Evolutionary conservation across 1,139 yeast genomes (phyloP).

Genomic region (Protomyces arabidopsidicola): DNA sequence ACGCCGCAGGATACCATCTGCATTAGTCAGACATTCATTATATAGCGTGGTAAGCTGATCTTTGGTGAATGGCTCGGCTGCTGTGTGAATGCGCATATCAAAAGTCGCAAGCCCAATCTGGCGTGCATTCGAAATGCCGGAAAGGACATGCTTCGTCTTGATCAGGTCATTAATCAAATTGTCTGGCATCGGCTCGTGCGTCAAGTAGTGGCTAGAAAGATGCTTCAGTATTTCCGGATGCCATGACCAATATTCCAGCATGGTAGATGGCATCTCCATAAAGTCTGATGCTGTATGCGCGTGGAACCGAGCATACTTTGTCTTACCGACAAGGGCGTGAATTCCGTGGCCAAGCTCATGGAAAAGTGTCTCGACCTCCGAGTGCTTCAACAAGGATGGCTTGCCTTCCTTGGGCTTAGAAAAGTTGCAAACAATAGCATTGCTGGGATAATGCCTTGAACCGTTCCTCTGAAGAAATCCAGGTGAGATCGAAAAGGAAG

Average conservation of each 20-base stretch:
- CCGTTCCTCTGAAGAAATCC: slow-evolving; percentile 52
- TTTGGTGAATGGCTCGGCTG: slow-evolving; percentile 41
- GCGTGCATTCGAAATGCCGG: slow-evolving; percentile 63
- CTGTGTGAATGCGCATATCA: slow-evolving; percentile 67
- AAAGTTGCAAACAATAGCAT: slow-evolving; percentile 79
- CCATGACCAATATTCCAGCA: slow-evolving; percentile 90
- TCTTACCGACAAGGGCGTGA: slow-evolving; percentile 66
- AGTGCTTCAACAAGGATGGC: slow-evolving; percentile 72
- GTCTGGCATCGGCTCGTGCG: slow-evolving; percentile 56
- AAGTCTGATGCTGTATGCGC: slow-evolving; percentile 78
- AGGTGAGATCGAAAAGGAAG: slow-evolving; percentile 67
- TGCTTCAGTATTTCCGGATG: slow-evolving; percentile 54
- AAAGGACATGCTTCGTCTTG: slow-evolving; percentile 67
- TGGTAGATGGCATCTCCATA: slow-evolving; percentile 86
- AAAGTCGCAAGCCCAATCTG: slow-evolving; percentile 74
- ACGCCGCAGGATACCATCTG: not conserved
- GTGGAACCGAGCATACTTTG: slow-evolving; percentile 61
- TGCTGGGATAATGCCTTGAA: slow-evolving; percentile 58
- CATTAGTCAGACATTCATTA: slow-evolving; percentile 37
- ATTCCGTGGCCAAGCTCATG: slow-evolving; percentile 90
- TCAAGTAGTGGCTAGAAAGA: slow-evolving; percentile 60
- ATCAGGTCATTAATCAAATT: slow-evolving; percentile 58
- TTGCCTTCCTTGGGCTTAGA: slow-evolving; percentile 66
- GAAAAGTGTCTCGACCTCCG: slow-evolving; percentile 77
- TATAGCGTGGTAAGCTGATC: slow-evolving; percentile 49